Conservation (phyloP, 441 rosid genomes). For the Aleurites moluccanus region DNA sequence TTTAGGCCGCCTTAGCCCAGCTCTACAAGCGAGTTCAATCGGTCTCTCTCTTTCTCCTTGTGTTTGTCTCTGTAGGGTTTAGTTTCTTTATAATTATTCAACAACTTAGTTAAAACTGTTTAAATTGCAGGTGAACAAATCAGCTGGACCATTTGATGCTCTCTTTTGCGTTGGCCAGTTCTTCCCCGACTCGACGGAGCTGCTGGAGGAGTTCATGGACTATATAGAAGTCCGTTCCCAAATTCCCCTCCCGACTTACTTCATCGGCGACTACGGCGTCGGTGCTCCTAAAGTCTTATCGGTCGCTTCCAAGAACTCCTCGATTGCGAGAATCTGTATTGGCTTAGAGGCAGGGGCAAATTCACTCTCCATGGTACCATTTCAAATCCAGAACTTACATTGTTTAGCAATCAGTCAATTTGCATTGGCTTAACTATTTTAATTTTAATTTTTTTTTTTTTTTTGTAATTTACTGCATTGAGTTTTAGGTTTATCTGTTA, state of each 20-base stretch:
- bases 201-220: slow-evolving; percentile 60
- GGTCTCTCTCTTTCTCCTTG: slow-evolving; percentile 32
- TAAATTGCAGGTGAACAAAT: slow-evolving; percentile 64
- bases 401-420: no score
- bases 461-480: slow-evolving; percentile 8
- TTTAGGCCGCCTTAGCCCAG: slow-evolving; percentile 71
- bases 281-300: slow-evolving; percentile 62
- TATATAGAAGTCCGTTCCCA: slow-evolving; percentile 65
- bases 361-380: slow-evolving; percentile 68
- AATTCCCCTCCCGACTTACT: slow-evolving; percentile 83
- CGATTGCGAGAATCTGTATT: slow-evolving; percentile 58
- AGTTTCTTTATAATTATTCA: neutral
- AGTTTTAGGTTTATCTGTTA: slow-evolving; percentile 68
- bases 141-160: slow-evolving; percentile 91
- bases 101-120: neutral
- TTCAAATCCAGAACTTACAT: neutral
- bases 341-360: slow-evolving; percentile 96
- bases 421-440: no score
- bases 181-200: slow-evolving; percentile 72
- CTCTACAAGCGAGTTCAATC: slow-evolving; percentile 83
- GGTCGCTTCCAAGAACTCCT: slow-evolving; percentile 51
- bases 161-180: slow-evolving; percentile 90
- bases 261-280: slow-evolving; percentile 86
- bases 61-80: neutral
- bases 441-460: neutral